Percentiles rank a stretch among this genome's conserved stretches.
Conservation (phyloP, 2,329 filamentous ascomycete species). For the Aquanectria penicillioides region DNA sequence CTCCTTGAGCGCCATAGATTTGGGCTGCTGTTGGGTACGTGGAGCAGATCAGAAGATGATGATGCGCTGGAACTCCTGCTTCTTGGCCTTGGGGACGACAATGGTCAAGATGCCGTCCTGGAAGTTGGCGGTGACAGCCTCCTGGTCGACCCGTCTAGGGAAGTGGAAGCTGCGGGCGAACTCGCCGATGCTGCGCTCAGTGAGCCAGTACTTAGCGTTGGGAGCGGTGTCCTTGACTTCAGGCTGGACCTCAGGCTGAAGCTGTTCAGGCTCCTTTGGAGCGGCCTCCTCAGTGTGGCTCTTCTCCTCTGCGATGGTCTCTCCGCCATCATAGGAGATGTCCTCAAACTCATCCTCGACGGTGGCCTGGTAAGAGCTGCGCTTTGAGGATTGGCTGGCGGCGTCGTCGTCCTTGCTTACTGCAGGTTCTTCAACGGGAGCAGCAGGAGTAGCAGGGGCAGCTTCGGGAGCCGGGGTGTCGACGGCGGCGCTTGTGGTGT, state of each 20-base stretch:
- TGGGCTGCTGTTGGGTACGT: no score
- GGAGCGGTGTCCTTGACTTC: conserved; percentile 50
- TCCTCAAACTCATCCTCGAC: conserved; percentile 70
- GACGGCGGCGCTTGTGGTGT: conserved; percentile 62
- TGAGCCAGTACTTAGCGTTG: conserved; percentile 74
- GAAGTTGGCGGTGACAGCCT: conserved; percentile 68
- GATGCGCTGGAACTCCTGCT: conserved; percentile 65
- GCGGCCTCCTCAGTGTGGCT: background rate
- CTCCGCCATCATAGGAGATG: conserved; percentile 41
- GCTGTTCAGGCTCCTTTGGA: background rate
- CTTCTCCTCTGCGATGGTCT: conserved; percentile 27
- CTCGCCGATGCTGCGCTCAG: conserved; percentile 72
- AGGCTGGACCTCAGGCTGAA: conserved; percentile 23
- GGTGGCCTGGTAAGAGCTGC: conserved; percentile 63
- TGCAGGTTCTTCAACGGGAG: conserved; percentile 65
- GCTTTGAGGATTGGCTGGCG: background rate
- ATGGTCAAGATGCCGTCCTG: conserved; percentile 74
- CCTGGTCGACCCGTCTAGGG: conserved; percentile 70
- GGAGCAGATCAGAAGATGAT: conserved; percentile 60
- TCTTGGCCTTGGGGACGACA: conserved; percentile 72
- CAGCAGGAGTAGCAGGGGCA: conserved; percentile 58
- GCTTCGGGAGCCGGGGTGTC: conserved; percentile 61
- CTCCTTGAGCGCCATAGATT: no score
- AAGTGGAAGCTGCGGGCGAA: conserved; percentile 77
- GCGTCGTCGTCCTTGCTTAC: conserved; percentile 67